phyloP scores from a whole-genome alignment of 306 rosid species.

The Gastrolobium villosum region DNA sequence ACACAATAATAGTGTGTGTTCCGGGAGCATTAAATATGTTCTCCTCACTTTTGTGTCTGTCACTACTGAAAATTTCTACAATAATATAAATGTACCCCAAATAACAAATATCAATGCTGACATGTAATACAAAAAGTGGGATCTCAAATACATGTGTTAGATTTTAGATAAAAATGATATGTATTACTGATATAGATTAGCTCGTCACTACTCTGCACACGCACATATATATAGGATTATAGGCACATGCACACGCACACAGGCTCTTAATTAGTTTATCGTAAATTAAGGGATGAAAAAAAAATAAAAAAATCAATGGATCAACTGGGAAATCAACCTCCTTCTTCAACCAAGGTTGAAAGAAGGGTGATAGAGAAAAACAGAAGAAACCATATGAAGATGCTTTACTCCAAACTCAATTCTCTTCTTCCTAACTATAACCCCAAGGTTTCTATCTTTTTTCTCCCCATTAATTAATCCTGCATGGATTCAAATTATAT shows the following conservation, averaged over 20 bases:
- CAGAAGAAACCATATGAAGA: conserved; percentile 87
- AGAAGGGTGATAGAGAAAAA: conserved; percentile 82
- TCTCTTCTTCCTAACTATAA: conserved; percentile 72
- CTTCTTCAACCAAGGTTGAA: conserved; percentile 65
- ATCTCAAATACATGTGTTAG: no score
- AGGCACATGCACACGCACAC: neutral
- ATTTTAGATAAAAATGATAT: no score
- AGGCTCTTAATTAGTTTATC: neutral
- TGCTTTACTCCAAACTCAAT: conserved; percentile 72
- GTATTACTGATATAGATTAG: no score
- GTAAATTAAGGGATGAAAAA: neutral
- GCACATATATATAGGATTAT: neutral
- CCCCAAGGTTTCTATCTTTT: conserved; percentile 50
- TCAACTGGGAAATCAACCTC: conserved; percentile 37
- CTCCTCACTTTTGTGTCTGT: no score
- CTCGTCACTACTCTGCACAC: neutral
- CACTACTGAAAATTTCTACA: no score
- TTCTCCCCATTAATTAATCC: neutral
- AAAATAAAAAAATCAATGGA: conserved; percentile 7
- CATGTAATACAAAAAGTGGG: no score
- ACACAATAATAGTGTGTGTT: no score
- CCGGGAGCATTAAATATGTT: no score
- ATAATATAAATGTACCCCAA: no score
- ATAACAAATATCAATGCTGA: no score
- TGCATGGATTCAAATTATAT: neutral